Base-by-base conservation (phyloP, 2,329 filamentous ascomycete genomes). In the Paracoccidioides brasiliensis region DNA sequence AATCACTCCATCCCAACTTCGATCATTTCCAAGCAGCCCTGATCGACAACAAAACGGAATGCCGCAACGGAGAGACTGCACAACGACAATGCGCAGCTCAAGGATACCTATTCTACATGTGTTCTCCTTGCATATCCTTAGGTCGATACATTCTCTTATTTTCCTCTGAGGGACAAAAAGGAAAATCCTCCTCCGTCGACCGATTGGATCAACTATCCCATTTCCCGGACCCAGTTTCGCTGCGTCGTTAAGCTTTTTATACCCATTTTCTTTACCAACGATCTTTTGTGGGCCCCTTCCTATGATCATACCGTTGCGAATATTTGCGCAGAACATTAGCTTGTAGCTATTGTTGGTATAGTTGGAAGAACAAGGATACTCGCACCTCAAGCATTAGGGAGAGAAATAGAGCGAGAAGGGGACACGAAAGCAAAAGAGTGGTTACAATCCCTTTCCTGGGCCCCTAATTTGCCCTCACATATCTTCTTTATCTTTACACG, bases 401-500 rank as follows among this genome's bases (percentile, higher is more conserved):
- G 43, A 32, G 43, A 5, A 10, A 45, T 22, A 48, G 32, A 46
- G 4, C 42, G 22, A 22, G 22, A 22, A 22, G 37, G 37, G 12
- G 37, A 32, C n/a, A 35, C 15, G 22, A 33, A 28, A 38, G 9
- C 45, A 22, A 38, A n/a, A 38, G 32, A 50, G 46, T 15, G 46
- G 46, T 38, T 15, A 33, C 37, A 50, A 22, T 50, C n/a, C 15
- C 46, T 7, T 4, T 10, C n/a, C 15, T 5, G 32, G 12, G 32
- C 5, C 33, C 38, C 33, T 33, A 30, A 50, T 10, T 28, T 15
- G 7, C 33, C 32, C 42, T 9, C 15, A n/a, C 12, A 22, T 30
- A 53, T 14, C n/a, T 4, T 45, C 30, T 6, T 22, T 22, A 22
- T 53, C 38, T 40, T 28, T 55, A 54, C 64, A 64, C 61, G 55